Evolutionary conservation across 805 yeast genomes (phyloP), one percentile per base, ranked within the genome.

Genomic region (Saccharomyces mikatae): DNA sequence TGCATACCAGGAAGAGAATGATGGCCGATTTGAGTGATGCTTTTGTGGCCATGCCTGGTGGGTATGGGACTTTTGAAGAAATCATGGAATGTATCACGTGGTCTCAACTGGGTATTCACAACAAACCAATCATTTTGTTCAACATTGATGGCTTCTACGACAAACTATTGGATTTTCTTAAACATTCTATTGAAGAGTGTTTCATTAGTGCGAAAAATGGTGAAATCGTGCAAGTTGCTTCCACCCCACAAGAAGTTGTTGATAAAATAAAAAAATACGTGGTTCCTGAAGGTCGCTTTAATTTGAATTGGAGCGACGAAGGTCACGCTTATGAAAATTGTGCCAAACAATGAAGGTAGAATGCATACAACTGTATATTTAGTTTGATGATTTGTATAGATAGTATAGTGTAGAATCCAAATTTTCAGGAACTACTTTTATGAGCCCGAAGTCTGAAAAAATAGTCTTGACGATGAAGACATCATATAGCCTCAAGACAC

Each of bases 11-110:
- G 67, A 89, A 89, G 75, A 78, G 83, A 67, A 62, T 86, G 75
- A 89, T 89, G 96, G 95, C 90, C 29, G 78, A 80, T 64, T 91
- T 86, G 68, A 84, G 92, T n/a, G 82, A 82, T 60, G 95, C 92
- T 0, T 89, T 89, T 70, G 80, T 89, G 48, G 96, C 96, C 0
- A 77, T 89, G 73, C 96, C 96, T 13, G 96, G 96, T 58, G 96
- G 96, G 2, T 89, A 83, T 67, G 96, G 96, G 51, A 89, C 96
- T 6, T 72, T 88, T 66, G 96, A 89, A 71, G 96, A 89, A 72
- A 76, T 89, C 58, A 83, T 89, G 84, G 96, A 89, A 74, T 86
- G 88, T 53, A 86, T 86, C 56, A 89, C 96, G 3, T 89, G 96
- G 96, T 82, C 83, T 50, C 96, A 89, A 74, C 76, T 89, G 62